phyloP scores from a whole-genome alignment of 495 filamentous ascomycete species.

The Neurospora pannonica region DNA sequence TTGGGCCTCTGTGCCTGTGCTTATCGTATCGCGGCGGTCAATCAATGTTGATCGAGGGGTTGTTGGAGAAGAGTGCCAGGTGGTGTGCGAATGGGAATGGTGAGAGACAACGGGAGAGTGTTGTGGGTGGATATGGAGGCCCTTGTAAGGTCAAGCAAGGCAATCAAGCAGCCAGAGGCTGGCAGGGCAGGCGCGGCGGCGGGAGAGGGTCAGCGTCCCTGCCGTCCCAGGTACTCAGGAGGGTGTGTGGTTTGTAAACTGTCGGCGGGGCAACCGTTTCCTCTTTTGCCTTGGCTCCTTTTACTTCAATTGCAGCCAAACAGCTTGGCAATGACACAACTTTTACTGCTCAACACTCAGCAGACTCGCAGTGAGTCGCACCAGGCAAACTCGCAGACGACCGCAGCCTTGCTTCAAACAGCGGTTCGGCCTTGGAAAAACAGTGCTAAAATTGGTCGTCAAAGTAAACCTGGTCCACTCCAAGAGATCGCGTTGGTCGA shows the following conservation, averaged over 20 bases:
- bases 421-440: not conserved
- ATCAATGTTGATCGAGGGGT: not conserved
- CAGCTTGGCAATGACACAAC: not conserved
- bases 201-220: not conserved
- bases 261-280: constrained; percentile 26
- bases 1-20: not conserved
- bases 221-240: not conserved
- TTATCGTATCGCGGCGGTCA: not conserved
- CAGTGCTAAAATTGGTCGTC: not conserved
- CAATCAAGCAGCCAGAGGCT: not conserved
- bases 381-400: not conserved
- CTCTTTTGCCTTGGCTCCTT: constrained; percentile 3
- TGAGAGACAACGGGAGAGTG: not conserved
- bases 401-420: not conserved
- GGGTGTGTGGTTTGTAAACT: constrained; percentile 19
- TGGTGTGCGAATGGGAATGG: not conserved
- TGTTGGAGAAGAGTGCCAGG: not conserved
- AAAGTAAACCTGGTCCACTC: not conserved
- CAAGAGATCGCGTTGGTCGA: not conserved
- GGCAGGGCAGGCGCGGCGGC: not conserved
- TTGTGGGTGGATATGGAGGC: not conserved
- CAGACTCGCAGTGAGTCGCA: not conserved
- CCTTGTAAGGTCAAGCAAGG: not conserved
- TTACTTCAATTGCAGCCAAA: not conserved
- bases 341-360: not conserved